Percentiles rank a stretch among this genome's conserved stretches.
Conservation (phyloP, 352 stramenopile species). For the Sclerospora graminicola region DNA sequence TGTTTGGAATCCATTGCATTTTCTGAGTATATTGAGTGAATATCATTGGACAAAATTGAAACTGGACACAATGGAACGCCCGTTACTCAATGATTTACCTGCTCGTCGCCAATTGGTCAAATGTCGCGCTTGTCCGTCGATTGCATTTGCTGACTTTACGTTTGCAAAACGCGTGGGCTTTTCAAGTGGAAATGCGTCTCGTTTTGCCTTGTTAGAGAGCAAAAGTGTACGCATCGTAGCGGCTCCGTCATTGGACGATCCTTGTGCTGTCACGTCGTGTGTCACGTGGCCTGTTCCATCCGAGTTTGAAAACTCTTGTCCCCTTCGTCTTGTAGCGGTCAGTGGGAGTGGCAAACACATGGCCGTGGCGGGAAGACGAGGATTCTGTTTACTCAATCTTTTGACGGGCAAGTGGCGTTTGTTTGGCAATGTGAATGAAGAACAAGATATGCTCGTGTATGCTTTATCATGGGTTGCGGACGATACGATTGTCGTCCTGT, state of each 20-base stretch:
- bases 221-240: slow-evolving; percentile 40
- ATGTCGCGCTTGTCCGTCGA: slow-evolving; percentile 11
- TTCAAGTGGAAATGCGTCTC: slow-evolving; percentile 28
- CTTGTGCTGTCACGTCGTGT: slow-evolving; percentile 47
- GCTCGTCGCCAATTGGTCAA: slow-evolving; percentile 18
- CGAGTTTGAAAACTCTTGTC: slow-evolving; percentile 56
- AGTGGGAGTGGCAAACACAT: slow-evolving; percentile 49
- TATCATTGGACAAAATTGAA: slow-evolving; percentile 26
- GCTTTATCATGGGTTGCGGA: slow-evolving; percentile 56
- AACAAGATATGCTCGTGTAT: slow-evolving; percentile 63
- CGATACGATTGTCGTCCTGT: slow-evolving; percentile 53
- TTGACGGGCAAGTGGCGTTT: slow-evolving; percentile 64
- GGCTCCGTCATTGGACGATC: slow-evolving; percentile 43
- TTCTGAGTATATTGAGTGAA: slow-evolving; percentile 37
- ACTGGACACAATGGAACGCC: slow-evolving; percentile 13
- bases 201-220: slow-evolving; percentile 45
- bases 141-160: slow-evolving; percentile 54
- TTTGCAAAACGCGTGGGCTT: slow-evolving; percentile 47
- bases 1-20: slow-evolving; percentile 47
- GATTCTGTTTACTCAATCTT: slow-evolving; percentile 65
- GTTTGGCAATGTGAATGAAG: slow-evolving; percentile 80
- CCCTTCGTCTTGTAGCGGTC: slow-evolving; percentile 46
- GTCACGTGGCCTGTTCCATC: slow-evolving; percentile 46
- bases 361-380: slow-evolving; percentile 56
- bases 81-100: slow-evolving; percentile 15